Percentiles rank a stretch among this genome's conserved stretches.
Evolutionary conservation across 2,329 filamentous ascomycete species (phyloP).

Genomic region (Mollisia scopiformis): DNA sequence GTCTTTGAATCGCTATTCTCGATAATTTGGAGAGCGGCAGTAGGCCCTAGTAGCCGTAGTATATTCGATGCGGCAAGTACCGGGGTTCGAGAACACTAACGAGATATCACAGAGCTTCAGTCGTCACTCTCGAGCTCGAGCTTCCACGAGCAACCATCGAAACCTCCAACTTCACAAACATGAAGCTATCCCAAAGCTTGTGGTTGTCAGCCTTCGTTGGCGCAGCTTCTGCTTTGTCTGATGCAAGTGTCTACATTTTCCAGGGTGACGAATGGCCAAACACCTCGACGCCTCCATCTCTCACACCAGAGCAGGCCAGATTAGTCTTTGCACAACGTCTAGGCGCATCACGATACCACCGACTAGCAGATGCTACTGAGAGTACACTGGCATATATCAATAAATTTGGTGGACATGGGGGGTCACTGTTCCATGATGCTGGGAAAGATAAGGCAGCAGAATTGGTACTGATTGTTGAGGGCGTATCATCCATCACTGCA

Average conservation of each 20-base stretch:
- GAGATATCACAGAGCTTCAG: constrained; percentile 17
- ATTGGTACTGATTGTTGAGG: constrained; percentile 62
- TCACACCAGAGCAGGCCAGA: constrained; percentile 48
- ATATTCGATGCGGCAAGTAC: not conserved
- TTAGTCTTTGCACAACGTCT: constrained; percentile 63
- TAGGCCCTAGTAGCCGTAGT: not conserved
- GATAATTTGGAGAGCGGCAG: constrained; percentile 9
- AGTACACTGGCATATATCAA: constrained; percentile 58
- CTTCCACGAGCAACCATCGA: constrained; percentile 22
- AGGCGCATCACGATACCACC: constrained; percentile 47
- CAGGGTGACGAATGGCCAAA: constrained; percentile 35
- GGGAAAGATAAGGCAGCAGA: constrained; percentile 42
- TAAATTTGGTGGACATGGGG: constrained; percentile 57
- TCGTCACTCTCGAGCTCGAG: constrained; percentile 23
- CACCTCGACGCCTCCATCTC: constrained; percentile 52
- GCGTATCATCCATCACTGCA: constrained; percentile 51
- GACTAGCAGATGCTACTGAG: constrained; percentile 42
- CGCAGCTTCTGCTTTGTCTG: constrained; percentile 38
- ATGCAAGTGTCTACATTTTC: constrained; percentile 57
- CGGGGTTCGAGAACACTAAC: not conserved
- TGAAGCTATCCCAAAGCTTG: constrained; percentile 45
- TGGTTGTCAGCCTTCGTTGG: constrained; percentile 41
- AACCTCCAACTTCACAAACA: constrained; percentile 29
- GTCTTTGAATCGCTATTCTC: no score
- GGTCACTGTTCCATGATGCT: constrained; percentile 52